A percentile compares a stretch with the other conserved stretches of the same genome.
Conservation (phyloP, 768 basidiomycete genomes). For the Trametes cingulata region DNA sequence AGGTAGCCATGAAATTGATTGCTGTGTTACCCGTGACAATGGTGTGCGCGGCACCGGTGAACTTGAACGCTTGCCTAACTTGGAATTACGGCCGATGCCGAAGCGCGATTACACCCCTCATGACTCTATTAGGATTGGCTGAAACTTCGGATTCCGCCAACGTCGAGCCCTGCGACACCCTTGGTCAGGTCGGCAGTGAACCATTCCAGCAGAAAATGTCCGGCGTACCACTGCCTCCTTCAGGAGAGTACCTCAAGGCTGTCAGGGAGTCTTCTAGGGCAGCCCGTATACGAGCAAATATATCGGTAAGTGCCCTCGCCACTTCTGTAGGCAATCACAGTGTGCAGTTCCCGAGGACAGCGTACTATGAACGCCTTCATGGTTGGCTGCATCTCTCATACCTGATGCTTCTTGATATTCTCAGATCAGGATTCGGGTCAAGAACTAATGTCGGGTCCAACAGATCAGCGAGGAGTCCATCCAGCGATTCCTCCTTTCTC, state of each 20-base stretch:
- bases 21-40: too few relatives aligned
- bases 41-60: too few relatives aligned
- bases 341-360: too few relatives aligned
- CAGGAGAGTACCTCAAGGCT: constrained; percentile 48
- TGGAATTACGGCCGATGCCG: background rate
- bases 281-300: constrained; percentile 47
- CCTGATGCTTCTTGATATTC: too few relatives aligned
- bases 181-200: too few relatives aligned
- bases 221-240: constrained; percentile 36
- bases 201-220: background rate
- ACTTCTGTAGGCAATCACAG: background rate
- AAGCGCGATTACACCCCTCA: background rate
- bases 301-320: constrained; percentile 47
- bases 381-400: too few relatives aligned
- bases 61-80: constrained; percentile 2
- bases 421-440: background rate
- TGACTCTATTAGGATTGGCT: too few relatives aligned
- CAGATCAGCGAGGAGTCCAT: constrained; percentile 64
- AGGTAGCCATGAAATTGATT: too few relatives aligned
- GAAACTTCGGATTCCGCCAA: too few relatives aligned
- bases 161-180: too few relatives aligned
- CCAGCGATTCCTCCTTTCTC: constrained; percentile 60
- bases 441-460: background rate
- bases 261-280: constrained; percentile 55
- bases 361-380: too few relatives aligned